Percentiles rank a stretch among this genome's conserved stretches.
Evolutionary conservation across 805 yeast species (phyloP).

Genomic region (Ogataea allantospora): DNA sequence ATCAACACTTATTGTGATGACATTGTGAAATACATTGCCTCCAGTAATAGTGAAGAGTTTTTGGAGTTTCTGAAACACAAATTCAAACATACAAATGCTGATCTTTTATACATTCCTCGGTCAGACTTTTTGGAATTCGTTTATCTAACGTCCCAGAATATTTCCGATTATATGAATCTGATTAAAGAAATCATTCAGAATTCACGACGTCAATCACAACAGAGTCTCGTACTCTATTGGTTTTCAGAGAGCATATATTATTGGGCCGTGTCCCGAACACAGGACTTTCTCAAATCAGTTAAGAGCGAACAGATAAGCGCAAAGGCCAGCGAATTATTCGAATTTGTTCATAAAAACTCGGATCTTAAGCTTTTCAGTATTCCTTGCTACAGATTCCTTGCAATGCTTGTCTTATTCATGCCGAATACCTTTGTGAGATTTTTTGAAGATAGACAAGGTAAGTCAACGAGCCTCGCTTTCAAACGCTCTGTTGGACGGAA

Average conservation of each 20-base stretch:
- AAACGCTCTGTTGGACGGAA: constrained; percentile 25
- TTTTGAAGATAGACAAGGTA: constrained; percentile 21
- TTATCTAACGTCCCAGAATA: constrained; percentile 38
- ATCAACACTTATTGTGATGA: constrained; percentile 41
- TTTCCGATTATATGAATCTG: constrained; percentile 40
- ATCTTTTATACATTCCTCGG: constrained; percentile 39
- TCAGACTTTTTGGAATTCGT: constrained; percentile 46
- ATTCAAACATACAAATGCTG: constrained; percentile 31
- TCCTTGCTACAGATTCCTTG: constrained; percentile 33
- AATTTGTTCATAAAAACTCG: constrained; percentile 29
- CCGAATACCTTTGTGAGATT: constrained; percentile 33
- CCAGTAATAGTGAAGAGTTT: constrained; percentile 47
- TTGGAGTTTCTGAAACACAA: constrained; percentile 35
- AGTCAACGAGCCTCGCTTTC: constrained; percentile 22
- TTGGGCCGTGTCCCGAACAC: constrained; percentile 52
- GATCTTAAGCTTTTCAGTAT: constrained; percentile 31
- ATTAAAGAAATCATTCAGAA: constrained; percentile 36
- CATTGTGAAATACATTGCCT: constrained; percentile 46
- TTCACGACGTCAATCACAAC: constrained; percentile 44
- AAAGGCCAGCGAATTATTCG: constrained; percentile 38
- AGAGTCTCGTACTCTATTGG: constrained; percentile 43
- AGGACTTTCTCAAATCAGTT: constrained; percentile 38
- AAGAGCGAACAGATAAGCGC: constrained; percentile 13
- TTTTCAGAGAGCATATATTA: constrained; percentile 44
- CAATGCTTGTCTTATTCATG: constrained; percentile 33